Conservation (phyloP, 2,329 filamentous ascomycete species). For the Tolypocladium sp. region DNA sequence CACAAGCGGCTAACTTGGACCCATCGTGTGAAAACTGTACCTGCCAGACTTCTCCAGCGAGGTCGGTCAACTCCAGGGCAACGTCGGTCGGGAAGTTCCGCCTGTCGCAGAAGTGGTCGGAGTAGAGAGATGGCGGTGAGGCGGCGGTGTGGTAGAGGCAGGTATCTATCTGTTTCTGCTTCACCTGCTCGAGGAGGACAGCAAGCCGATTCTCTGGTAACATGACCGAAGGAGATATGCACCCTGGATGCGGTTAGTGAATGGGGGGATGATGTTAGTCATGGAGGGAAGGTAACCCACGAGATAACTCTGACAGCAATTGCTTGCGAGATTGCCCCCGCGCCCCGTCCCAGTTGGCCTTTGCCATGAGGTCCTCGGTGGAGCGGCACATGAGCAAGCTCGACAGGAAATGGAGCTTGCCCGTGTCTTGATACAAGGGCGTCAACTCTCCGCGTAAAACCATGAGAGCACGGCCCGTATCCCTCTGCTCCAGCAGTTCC, state of each 20-base stretch:
- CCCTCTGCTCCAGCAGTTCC: constrained; percentile 71
- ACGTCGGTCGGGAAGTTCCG: constrained; percentile 69
- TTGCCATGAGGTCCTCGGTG: constrained; percentile 63
- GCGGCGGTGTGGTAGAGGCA: constrained; percentile 86
- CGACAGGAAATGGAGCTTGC: constrained; percentile 72
- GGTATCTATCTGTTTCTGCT: constrained; percentile 69
- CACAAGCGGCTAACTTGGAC: constrained; percentile 70
- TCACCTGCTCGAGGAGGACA: constrained; percentile 71
- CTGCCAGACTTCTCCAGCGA: constrained; percentile 84
- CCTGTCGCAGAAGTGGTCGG: constrained; percentile 76
- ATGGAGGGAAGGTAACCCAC: constrained; percentile 31
- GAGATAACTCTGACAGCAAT: constrained; percentile 74
- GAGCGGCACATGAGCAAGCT: constrained; percentile 85
- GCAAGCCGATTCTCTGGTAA: constrained; percentile 86
- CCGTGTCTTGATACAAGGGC: constrained; percentile 70
- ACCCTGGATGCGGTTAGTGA: constrained; percentile 43
- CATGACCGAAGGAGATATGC: constrained; percentile 93
- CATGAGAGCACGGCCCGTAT: constrained; percentile 64
- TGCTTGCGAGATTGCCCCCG: constrained; percentile 62
- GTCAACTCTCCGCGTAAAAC: constrained; percentile 86
- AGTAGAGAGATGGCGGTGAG: constrained; percentile 72
- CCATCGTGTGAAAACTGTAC: constrained; percentile 86
- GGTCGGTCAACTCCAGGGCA: constrained; percentile 60
- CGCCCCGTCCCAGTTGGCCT: constrained; percentile 80
- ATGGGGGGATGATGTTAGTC: neutral